Evolutionary conservation across 2,329 filamentous ascomycete species (phyloP).

Genomic region (Colletotrichum echinochloae): DNA sequence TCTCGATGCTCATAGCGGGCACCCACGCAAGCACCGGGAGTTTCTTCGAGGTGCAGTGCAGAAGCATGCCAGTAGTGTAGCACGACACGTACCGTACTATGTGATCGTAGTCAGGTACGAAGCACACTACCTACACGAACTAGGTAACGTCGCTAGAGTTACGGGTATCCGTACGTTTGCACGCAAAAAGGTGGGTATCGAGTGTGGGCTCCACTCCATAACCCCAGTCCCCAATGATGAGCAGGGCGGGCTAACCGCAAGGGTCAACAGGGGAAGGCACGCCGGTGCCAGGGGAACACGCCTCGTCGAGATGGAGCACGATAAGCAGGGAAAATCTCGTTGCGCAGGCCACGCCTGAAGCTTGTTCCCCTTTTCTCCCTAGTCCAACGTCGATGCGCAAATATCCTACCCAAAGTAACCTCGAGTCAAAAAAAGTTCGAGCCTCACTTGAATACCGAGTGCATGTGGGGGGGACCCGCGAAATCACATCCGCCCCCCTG

Average conservation of each 20-base stretch:
- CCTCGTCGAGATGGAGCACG: slow-evolving; percentile 33
- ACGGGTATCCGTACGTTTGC: too few species aligned
- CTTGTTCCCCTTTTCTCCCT: slow-evolving; percentile 40
- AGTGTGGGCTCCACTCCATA: slow-evolving; percentile 1
- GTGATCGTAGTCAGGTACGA: slow-evolving; percentile 9
- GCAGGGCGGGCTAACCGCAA: slow-evolving; percentile 34
- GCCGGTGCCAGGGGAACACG: slow-evolving; percentile 39
- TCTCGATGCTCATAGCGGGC: slow-evolving; percentile 6
- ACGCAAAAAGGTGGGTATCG: slow-evolving; percentile 5
- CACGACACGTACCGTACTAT: background rate
- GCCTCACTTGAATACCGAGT: slow-evolving; percentile 16
- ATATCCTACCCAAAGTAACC: slow-evolving; percentile 26
- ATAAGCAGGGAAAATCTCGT: slow-evolving; percentile 39
- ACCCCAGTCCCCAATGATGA: slow-evolving; percentile 26
- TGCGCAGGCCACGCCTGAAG: slow-evolving; percentile 38
- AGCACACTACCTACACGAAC: background rate
- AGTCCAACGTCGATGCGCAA: slow-evolving; percentile 40
- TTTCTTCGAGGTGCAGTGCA: background rate
- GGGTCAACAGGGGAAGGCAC: slow-evolving; percentile 27
- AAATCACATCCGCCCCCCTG: slow-evolving; percentile 14
- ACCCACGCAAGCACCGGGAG: background rate
- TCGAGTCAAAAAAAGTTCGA: slow-evolving; percentile 28
- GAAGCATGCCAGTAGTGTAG: background rate
- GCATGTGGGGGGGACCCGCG: slow-evolving; percentile 6
- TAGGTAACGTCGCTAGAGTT: slow-evolving; percentile 5